A percentile compares a stretch with the other conserved stretches of the same genome.
These are phyloP conservation scores for Tetracladium setigerum DNA, from an alignment of 495 filamentous ascomycete species.

Conservation along the genomic window DNA sequence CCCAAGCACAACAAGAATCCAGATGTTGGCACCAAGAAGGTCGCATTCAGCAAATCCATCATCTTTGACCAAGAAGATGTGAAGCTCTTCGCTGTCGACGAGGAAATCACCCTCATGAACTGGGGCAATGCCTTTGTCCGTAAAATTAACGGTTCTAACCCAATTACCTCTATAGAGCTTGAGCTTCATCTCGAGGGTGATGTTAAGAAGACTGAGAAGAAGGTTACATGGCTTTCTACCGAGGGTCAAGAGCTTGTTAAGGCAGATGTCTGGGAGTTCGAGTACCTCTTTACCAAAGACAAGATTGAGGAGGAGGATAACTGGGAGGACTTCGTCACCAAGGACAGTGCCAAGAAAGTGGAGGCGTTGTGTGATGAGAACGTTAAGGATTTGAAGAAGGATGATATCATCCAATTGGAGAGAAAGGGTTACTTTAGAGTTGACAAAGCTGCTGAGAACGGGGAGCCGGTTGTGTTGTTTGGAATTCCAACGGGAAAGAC, in stretches of 20 bases:
- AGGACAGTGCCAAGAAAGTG: slow-evolving; percentile 57
- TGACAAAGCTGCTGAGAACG: slow-evolving; percentile 38
- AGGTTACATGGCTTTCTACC: slow-evolving; percentile 71
- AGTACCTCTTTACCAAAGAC: slow-evolving; percentile 76
- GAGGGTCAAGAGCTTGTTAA: slow-evolving; percentile 58
- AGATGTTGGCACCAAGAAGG: slow-evolving; percentile 67
- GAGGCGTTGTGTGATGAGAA: slow-evolving; percentile 65
- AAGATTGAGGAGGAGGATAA: slow-evolving; percentile 65
- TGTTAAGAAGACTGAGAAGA: slow-evolving; percentile 79
- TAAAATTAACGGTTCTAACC: slow-evolving; percentile 46
- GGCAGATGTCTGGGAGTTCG: slow-evolving; percentile 70
- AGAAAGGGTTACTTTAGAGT: slow-evolving; percentile 73
- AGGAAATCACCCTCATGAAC: slow-evolving; percentile 82
- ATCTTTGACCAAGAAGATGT: slow-evolving; percentile 73
- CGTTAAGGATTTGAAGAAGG: slow-evolving; percentile 56
- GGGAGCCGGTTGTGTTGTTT: slow-evolving; percentile 53
- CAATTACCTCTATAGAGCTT: slow-evolving; percentile 56
- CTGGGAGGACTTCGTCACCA: slow-evolving; percentile 63
- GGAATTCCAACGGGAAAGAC: slow-evolving; percentile 63
- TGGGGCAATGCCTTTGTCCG: slow-evolving; percentile 81
- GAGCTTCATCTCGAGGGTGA: slow-evolving; percentile 73
- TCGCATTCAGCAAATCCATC: slow-evolving; percentile 55
- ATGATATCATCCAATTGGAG: slow-evolving; percentile 78
- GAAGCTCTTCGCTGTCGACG: slow-evolving; percentile 59
- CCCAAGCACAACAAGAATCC: slow-evolving; percentile 69